Conservation (phyloP, 495 filamentous ascomycete species). For the Cercophora sp. region DNA sequence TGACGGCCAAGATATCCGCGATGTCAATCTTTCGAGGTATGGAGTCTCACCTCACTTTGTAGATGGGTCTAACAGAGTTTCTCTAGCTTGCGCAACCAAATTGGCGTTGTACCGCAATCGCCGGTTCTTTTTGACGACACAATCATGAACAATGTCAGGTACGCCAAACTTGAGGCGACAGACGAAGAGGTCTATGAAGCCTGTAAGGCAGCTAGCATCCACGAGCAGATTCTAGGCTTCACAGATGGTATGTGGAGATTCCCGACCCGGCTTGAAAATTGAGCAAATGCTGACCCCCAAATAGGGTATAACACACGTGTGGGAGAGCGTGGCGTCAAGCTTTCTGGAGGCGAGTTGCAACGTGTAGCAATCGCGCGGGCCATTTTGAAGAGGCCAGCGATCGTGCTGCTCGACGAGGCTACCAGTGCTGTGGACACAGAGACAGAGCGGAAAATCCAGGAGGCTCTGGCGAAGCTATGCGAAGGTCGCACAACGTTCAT, state of each 20-base stretch:
- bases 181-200: slow-evolving; percentile 46
- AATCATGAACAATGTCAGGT: slow-evolving; percentile 70
- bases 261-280: background rate
- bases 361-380: slow-evolving; percentile 71
- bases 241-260: slow-evolving; percentile 40
- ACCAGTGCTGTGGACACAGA: slow-evolving; percentile 60
- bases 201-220: slow-evolving; percentile 64
- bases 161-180: slow-evolving; percentile 27
- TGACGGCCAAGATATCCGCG: slow-evolving; percentile 68
- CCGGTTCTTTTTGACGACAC: slow-evolving; percentile 68
- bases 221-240: slow-evolving; percentile 64
- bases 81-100: slow-evolving; percentile 57
- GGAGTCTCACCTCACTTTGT: slow-evolving; percentile 1
- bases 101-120: slow-evolving; percentile 71
- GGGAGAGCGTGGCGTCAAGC: slow-evolving; percentile 60
- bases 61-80: background rate
- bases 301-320: slow-evolving; percentile 55
- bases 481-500: slow-evolving; percentile 58
- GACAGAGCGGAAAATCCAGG: slow-evolving; percentile 69
- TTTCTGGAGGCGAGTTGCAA: slow-evolving; percentile 74
- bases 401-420: slow-evolving; percentile 55
- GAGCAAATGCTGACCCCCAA: slow-evolving; percentile 12
- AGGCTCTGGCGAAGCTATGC: slow-evolving; percentile 56
- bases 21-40: slow-evolving; percentile 58
- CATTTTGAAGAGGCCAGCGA: slow-evolving; percentile 51